These are phyloP conservation scores for Penicillium thymicola DNA, from an alignment of 2,329 filamentous ascomycete species.

Conservation along the genomic window DNA sequence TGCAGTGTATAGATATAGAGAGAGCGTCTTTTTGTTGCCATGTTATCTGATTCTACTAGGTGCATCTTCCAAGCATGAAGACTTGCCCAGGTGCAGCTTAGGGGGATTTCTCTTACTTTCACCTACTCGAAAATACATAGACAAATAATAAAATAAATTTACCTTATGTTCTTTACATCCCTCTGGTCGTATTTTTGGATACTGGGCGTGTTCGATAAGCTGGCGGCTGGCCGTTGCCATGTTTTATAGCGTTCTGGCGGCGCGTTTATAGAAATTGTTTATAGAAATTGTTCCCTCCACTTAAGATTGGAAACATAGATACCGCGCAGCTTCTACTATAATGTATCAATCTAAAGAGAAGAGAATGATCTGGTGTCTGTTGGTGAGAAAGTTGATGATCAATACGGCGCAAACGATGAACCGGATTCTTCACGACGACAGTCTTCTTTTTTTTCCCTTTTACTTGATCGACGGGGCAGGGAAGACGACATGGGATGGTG, in stretches of 20 bases:
- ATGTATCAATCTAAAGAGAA: conserved; percentile 78
- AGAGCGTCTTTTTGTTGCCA: neutral
- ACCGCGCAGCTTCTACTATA: conserved; percentile 77
- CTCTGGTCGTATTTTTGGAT: no score
- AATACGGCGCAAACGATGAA: no score
- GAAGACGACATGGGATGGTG: no score
- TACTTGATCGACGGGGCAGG: no score
- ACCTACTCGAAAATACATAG: neutral
- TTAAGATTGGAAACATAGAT: conserved; percentile 77
- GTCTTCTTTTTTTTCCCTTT: no score
- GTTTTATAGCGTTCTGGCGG: conserved; percentile 72
- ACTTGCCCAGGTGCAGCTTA: neutral
- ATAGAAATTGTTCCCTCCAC: conserved; percentile 92
- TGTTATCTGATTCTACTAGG: neutral
- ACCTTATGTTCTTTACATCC: no score
- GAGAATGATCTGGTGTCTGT: no score
- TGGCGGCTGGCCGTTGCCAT: conserved; percentile 62
- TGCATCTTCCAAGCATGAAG: neutral
- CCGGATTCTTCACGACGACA: no score
- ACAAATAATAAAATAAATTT: neutral
- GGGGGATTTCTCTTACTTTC: neutral
- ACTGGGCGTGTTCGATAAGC: no score
- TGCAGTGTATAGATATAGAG: neutral
- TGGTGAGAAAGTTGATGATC: no score
- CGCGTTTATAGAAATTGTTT: conserved; percentile 85